A percentile compares a stretch with the other conserved stretches of the same genome.
These are phyloP conservation scores for Trametes pubescens DNA, from an alignment of 1,284 basidiomycete species.

Conservation along the genomic window DNA sequence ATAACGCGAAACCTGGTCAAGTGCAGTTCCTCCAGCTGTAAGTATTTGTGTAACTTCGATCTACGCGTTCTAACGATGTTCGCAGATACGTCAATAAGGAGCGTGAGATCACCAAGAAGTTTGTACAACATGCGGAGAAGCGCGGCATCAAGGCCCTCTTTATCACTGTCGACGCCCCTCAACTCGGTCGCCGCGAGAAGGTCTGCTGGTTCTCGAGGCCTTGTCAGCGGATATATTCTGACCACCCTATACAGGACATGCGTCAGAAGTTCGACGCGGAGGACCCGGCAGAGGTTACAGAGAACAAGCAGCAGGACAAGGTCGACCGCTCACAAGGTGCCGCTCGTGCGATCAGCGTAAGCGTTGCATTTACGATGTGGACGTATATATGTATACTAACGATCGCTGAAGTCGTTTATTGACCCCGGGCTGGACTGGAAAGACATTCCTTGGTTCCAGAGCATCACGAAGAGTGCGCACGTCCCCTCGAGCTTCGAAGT, in stretches of 20 bases:
- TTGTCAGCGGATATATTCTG: neutral
- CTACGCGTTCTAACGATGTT: neutral
- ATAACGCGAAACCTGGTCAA: constrained; percentile 78
- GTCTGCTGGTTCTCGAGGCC: constrained; percentile 38
- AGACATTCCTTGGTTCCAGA: constrained; percentile 89
- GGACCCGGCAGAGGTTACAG: constrained; percentile 74
- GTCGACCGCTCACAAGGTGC: constrained; percentile 91
- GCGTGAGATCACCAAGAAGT: constrained; percentile 79
- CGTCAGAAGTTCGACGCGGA: constrained; percentile 93
- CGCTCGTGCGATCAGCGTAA: constrained; percentile 90
- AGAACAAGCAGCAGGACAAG: constrained; percentile 56
- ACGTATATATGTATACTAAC: constrained; percentile 7
- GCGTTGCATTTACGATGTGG: constrained; percentile 37
- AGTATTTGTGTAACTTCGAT: constrained; percentile 24
- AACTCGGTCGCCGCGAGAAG: constrained; percentile 90
- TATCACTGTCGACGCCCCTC: constrained; percentile 94
- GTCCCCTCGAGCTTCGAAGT: neutral
- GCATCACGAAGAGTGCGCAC: constrained; percentile 83
- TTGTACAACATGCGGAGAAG: constrained; percentile 86
- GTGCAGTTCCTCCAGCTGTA: constrained; percentile 83
- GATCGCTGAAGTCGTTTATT: constrained; percentile 79
- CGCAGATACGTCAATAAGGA: constrained; percentile 87
- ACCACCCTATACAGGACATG: constrained; percentile 78
- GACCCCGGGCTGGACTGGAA: constrained; percentile 90
- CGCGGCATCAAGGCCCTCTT: constrained; percentile 88